phyloP scores from a whole-genome alignment of 1,139 yeast genomes.

The Candida buenavistaensis region DNA sequence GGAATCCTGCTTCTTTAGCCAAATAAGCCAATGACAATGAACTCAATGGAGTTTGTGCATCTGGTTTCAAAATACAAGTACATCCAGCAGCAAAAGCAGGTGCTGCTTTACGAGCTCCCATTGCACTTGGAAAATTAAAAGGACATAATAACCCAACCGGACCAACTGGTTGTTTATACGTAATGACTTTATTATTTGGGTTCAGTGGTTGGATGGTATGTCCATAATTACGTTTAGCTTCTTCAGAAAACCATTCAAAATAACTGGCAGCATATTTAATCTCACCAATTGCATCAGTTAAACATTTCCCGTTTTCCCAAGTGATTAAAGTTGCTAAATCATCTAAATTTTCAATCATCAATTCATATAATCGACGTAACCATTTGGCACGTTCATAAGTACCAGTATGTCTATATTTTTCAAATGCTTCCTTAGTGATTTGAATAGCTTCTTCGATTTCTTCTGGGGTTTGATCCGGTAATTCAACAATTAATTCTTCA shows the following conservation, averaged over 20 bases:
- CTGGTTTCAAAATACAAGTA: conserved; percentile 87
- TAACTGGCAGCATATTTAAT: conserved; percentile 74
- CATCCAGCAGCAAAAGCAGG: conserved; percentile 96
- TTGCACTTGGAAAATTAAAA: conserved; percentile 95
- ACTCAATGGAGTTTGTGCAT: conserved; percentile 82
- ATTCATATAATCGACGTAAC: conserved; percentile 41
- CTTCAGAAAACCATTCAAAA: conserved; percentile 86
- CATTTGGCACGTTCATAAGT: conserved; percentile 41
- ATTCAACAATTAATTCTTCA: conserved; percentile 52
- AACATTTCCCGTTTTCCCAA: conserved; percentile 83
- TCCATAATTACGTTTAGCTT: conserved; percentile 78
- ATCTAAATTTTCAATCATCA: conserved; percentile 64
- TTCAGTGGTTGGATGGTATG: conserved; percentile 66
- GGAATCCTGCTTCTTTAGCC: conserved; percentile 79
- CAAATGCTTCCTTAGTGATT: conserved; percentile 38
- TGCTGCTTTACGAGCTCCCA: conserved; percentile 89
- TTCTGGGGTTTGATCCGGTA: conserved; percentile 57
- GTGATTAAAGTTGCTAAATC: conserved; percentile 75
- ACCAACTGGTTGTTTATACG: conserved; percentile 81
- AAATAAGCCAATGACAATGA: conserved; percentile 80
- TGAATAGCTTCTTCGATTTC: conserved; percentile 51
- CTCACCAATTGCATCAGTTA: conserved; percentile 76
- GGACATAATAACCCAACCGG: conserved; percentile 92
- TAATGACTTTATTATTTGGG: conserved; percentile 57
- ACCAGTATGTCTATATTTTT: conserved; percentile 35